A percentile compares a stretch with the other conserved stretches of the same genome.
Conservation (phyloP, 2,329 filamentous ascomycete species). For the Penicillium janthinellum region DNA sequence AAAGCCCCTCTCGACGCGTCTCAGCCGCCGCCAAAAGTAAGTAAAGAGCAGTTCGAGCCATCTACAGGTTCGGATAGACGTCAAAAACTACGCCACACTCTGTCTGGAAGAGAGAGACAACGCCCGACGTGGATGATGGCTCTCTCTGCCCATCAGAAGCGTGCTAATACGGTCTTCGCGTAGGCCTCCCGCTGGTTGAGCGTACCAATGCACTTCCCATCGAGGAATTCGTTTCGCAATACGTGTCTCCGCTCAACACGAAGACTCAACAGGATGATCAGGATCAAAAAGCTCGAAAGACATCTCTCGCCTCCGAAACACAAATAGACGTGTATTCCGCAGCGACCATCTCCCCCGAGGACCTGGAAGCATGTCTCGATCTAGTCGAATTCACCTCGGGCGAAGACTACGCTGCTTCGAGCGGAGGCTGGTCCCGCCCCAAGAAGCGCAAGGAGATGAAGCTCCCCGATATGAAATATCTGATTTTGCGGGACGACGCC, state of each 20-base stretch:
- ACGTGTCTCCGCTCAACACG: slow-evolving; percentile 28
- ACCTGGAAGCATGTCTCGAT: slow-evolving; percentile 54
- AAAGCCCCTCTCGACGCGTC: slow-evolving; percentile 21
- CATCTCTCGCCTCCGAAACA: not conserved
- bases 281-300: not conserved
- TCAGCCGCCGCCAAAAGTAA: slow-evolving; percentile 14
- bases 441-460: slow-evolving; percentile 61
- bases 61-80: not conserved
- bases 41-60: not conserved
- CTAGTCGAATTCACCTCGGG: slow-evolving; percentile 59
- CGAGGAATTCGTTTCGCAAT: slow-evolving; percentile 41
- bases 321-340: slow-evolving; percentile 37
- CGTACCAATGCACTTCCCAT: slow-evolving; percentile 45
- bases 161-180: slow-evolving; percentile 17
- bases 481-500: slow-evolving; percentile 47
- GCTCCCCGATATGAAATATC: slow-evolving; percentile 60
- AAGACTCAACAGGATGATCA: slow-evolving; percentile 1
- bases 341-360: slow-evolving; percentile 38
- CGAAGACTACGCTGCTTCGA: slow-evolving; percentile 54
- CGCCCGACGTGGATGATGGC: not conserved
- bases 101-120: not conserved
- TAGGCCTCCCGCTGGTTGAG: slow-evolving; percentile 41
- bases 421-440: slow-evolving; percentile 55
- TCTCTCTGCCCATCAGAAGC: not conserved
- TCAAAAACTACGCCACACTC: too few species aligned